phyloP scores from a whole-genome alignment of 2,329 filamentous ascomycete genomes.

The Calonectria henricotiae region DNA sequence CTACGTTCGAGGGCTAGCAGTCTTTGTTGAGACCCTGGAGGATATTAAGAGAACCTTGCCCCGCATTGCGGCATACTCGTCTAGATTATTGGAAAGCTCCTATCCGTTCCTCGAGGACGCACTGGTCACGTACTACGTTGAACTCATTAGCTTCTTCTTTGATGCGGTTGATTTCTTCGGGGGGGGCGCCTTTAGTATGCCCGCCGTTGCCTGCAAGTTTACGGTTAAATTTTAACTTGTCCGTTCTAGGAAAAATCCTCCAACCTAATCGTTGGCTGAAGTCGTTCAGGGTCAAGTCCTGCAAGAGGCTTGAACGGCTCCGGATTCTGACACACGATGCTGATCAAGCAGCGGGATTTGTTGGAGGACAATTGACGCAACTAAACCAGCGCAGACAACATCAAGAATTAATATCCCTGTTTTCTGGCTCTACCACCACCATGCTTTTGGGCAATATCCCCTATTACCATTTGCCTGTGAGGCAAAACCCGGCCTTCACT shows the following conservation, averaged over 20 bases:
- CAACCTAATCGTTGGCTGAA: background rate
- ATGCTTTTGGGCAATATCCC: constrained; percentile 9
- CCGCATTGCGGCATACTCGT: background rate
- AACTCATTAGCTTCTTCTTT: background rate
- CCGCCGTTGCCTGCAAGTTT: fast-evolving
- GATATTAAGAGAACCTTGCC: background rate
- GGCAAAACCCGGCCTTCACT: background rate
- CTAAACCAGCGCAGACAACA: background rate
- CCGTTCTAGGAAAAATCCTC: background rate
- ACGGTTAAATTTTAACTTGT: background rate
- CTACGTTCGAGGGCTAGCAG: background rate
- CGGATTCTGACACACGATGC: background rate
- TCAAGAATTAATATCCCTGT: background rate
- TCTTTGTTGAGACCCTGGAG: background rate
- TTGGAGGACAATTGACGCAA: background rate
- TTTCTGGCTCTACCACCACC: background rate
- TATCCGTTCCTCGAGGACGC: background rate
- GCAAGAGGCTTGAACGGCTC: background rate
- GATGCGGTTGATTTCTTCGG: constrained; percentile 9
- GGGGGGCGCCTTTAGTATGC: background rate
- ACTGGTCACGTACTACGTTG: background rate
- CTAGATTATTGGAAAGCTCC: background rate
- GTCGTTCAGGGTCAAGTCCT: background rate
- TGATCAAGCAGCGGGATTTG: constrained; percentile 4
- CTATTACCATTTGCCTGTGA: background rate